Percentiles rank a stretch among this genome's conserved stretches.
Evolutionary conservation across 768 basidiomycete genomes (phyloP).

Genomic region (Inosperma sp.): DNA sequence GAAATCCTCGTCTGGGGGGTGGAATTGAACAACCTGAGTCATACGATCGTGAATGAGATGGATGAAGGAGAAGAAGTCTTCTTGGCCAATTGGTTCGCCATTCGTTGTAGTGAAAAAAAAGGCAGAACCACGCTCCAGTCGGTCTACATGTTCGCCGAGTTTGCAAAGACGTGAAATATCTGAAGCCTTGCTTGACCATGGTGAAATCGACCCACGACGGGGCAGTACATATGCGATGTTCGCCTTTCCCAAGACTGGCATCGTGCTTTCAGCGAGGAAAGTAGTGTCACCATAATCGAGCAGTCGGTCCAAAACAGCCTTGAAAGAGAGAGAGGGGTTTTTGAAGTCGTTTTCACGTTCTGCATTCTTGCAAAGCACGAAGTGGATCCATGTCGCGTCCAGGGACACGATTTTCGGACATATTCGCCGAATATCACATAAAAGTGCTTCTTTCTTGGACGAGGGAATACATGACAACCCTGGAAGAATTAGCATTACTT

Average conservation of each 20-base stretch:
- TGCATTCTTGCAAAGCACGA: constrained; percentile 59
- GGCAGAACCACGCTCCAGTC: constrained; percentile 81
- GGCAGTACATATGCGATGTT: constrained; percentile 74
- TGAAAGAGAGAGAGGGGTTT: constrained; percentile 38
- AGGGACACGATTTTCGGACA: constrained; percentile 56
- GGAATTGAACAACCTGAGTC: constrained; percentile 75
- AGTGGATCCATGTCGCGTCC: constrained; percentile 83
- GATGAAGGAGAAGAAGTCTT: constrained; percentile 51
- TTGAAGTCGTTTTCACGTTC: constrained; percentile 45
- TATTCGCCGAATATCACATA: constrained; percentile 51
- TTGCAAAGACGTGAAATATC: constrained; percentile 90
- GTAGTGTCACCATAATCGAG: constrained; percentile 83
- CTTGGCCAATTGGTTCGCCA: constrained; percentile 36
- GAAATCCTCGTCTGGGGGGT: constrained; percentile 50
- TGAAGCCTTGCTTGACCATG: constrained; percentile 99
- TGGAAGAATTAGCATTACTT: constrained; percentile 67
- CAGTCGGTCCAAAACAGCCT: constrained; percentile 60
- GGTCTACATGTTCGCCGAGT: constrained; percentile 62
- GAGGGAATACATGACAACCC: constrained; percentile 75
- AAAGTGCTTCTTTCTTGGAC: constrained; percentile 64
- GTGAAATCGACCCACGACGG: constrained; percentile 87
- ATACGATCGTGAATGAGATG: constrained; percentile 90
- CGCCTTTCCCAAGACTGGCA: constrained; percentile 29
- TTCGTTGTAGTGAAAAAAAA: constrained; percentile 55
- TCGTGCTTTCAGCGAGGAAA: constrained; percentile 41